These are phyloP conservation scores for Thymus quinquecostatus DNA, from an alignment of 257 asterid genomes.

Conservation along the genomic window DNA sequence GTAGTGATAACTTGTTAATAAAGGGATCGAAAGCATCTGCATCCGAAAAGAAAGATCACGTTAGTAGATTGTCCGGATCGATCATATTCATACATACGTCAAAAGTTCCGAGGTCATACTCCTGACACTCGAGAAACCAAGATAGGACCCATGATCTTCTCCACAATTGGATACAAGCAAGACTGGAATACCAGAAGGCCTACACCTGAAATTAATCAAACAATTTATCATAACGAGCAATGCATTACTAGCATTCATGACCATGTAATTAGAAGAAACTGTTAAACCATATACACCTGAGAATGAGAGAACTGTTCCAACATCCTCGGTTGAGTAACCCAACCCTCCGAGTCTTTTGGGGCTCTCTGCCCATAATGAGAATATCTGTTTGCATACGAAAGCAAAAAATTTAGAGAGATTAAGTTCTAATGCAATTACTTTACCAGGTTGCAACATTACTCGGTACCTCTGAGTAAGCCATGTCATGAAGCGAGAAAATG, in stretches of 20 bases:
- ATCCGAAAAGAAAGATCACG: conserved; percentile 8
- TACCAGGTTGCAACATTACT: not conserved
- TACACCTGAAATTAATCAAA: conserved; percentile 48
- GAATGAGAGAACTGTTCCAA: conserved; percentile 78
- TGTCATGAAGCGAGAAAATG: conserved; percentile 78
- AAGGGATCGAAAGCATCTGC: conserved; percentile 72
- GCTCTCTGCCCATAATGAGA: conserved; percentile 93
- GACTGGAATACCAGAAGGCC: conserved; percentile 76
- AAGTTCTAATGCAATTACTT: too few species aligned
- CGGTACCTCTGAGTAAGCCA: conserved; percentile 89
- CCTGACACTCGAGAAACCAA: conserved; percentile 60
- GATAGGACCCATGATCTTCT: conserved; percentile 62
- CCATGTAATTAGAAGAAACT: not conserved
- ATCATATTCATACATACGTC: not conserved
- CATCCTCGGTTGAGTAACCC: conserved; percentile 65
- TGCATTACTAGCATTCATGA: not conserved
- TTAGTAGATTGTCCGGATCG: conserved; percentile 18
- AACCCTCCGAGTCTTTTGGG: conserved; percentile 81
- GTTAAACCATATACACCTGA: conserved; percentile 55
- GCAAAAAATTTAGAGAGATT: not conserved
- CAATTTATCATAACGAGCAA: not conserved
- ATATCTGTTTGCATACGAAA: conserved; percentile 45
- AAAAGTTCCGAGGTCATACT: conserved; percentile 48
- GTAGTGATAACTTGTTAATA: conserved; percentile 74
- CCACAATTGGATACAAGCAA: conserved; percentile 55